phyloP scores from a whole-genome alignment of 768 basidiomycete species.

The Cystofilobasidium macerans region DNA sequence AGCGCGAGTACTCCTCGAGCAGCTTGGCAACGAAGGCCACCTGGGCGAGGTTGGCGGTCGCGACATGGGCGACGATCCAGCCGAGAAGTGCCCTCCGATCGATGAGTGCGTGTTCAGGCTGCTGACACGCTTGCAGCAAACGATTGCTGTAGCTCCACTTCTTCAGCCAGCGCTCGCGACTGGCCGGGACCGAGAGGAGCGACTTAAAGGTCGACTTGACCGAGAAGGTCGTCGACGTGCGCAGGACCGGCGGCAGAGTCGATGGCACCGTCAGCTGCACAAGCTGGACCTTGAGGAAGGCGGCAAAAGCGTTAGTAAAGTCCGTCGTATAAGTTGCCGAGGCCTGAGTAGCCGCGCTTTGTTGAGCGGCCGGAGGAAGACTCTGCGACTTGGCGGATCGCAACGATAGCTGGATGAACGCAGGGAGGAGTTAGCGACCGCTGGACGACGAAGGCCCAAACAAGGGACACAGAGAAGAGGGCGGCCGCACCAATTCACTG shows the following conservation, averaged over 20 bases:
- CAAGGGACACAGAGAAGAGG: background rate
- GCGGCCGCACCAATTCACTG: constrained; percentile 28
- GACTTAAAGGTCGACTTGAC: constrained; percentile 24
- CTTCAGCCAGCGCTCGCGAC: constrained; percentile 12
- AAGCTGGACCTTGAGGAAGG: constrained; percentile 30
- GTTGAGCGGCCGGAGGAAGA: background rate
- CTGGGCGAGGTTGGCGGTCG: constrained; percentile 19
- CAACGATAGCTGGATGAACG: background rate
- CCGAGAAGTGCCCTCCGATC: constrained; percentile 12
- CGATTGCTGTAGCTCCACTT: constrained; percentile 15
- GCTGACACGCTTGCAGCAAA: background rate
- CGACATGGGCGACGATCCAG: constrained; percentile 14
- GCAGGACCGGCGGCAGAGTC: background rate
- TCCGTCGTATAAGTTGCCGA: constrained; percentile 29
- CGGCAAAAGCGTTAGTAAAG: constrained; percentile 29
- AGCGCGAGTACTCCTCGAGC: constrained; percentile 13
- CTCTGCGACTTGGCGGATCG: background rate
- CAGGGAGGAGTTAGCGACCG: background rate
- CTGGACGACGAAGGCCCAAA: background rate
- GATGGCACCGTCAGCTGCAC: constrained; percentile 27
- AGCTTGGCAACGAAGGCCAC: constrained; percentile 20
- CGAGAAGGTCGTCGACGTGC: constrained; percentile 12
- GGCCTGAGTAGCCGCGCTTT: constrained; percentile 11
- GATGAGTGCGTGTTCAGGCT: constrained; percentile 14
- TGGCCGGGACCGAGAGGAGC: constrained; percentile 12